Conservation (phyloP, 352 stramenopile genomes). For the Pythium folliculosum region DNA sequence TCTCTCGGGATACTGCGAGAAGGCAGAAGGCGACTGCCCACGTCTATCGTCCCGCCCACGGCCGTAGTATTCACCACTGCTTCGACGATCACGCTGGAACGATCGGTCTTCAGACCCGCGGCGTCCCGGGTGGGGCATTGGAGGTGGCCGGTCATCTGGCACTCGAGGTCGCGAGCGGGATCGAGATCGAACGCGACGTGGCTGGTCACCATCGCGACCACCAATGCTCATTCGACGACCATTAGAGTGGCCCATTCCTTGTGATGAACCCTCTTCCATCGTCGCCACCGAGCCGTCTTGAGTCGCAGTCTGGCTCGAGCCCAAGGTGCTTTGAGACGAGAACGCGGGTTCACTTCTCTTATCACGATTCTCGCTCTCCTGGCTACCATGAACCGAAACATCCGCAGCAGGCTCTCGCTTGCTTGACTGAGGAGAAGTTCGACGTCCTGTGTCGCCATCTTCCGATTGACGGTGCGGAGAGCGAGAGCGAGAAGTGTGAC, state of each 20-base stretch:
- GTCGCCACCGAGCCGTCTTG: conserved; percentile 7
- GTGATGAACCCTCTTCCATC: conserved; percentile 1
- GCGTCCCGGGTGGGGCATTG: not conserved
- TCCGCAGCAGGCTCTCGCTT: not conserved
- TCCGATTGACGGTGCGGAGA: conserved; percentile 6
- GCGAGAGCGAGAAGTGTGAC: conserved; percentile 15
- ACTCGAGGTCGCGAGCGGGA: conserved; percentile 12
- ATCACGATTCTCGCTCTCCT: not conserved
- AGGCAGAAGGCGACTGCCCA: conserved; percentile 9
- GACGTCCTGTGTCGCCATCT: not conserved
- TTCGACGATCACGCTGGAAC: conserved; percentile 8
- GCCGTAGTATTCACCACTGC: conserved; percentile 12
- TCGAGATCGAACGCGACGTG: conserved; percentile 10
- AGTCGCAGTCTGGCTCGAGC: conserved; percentile 17
- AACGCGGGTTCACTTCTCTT: not conserved
- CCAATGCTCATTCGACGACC: not conserved
- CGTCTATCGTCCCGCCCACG: conserved; percentile 5
- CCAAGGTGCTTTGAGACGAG: conserved; percentile 2
- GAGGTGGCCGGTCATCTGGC: conserved; percentile 6
- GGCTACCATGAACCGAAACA: not conserved
- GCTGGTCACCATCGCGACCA: not conserved
- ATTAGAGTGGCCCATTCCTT: not conserved
- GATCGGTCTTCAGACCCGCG: conserved; percentile 17
- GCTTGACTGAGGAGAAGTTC: not conserved
- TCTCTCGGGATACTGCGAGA: not conserved